Conservation (phyloP, 129 eudicot species). For the Rutidosis leptorrhynchoides region DNA sequence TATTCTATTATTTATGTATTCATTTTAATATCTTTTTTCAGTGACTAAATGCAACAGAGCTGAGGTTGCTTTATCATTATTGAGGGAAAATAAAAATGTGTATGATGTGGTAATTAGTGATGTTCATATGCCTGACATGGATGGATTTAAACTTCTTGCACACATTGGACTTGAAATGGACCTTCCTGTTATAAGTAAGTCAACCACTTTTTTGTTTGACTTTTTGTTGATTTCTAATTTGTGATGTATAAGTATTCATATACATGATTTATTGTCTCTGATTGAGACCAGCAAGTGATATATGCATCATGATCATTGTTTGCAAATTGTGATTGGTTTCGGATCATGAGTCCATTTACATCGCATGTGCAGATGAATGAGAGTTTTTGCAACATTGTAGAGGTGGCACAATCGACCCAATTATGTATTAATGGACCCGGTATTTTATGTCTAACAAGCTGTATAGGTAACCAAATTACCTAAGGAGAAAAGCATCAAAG, state of each 20-base stretch:
- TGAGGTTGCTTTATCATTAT: conserved; percentile 52
- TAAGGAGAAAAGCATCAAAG: too few species aligned
- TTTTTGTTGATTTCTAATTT: conserved; percentile 5
- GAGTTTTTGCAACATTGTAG: not conserved
- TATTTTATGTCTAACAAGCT: not conserved
- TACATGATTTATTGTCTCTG: not conserved
- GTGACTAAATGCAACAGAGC: conserved; percentile 78
- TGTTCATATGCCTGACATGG: conserved; percentile 99
- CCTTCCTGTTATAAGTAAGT: conserved; percentile 86
- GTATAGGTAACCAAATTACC: not conserved
- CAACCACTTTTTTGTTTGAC: conserved; percentile 16
- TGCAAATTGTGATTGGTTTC: conserved; percentile 1
- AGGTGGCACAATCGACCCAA: not conserved
- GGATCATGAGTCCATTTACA: not conserved
- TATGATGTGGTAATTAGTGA: conserved; percentile 74
- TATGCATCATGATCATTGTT: not conserved
- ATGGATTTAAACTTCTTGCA: conserved; percentile 83
- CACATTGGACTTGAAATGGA: conserved; percentile 84
- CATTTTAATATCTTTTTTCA: too few species aligned
- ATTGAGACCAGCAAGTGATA: not conserved
- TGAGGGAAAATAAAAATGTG: conserved; percentile 57
- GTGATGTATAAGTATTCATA: conserved; percentile 1
- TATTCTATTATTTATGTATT: not conserved
- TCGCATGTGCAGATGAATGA: conserved; percentile 5
- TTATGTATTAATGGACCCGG: not conserved